These are phyloP conservation scores for Colletotrichum abscissum DNA, from an alignment of 2,329 filamentous ascomycete genomes.

Conservation along the genomic window DNA sequence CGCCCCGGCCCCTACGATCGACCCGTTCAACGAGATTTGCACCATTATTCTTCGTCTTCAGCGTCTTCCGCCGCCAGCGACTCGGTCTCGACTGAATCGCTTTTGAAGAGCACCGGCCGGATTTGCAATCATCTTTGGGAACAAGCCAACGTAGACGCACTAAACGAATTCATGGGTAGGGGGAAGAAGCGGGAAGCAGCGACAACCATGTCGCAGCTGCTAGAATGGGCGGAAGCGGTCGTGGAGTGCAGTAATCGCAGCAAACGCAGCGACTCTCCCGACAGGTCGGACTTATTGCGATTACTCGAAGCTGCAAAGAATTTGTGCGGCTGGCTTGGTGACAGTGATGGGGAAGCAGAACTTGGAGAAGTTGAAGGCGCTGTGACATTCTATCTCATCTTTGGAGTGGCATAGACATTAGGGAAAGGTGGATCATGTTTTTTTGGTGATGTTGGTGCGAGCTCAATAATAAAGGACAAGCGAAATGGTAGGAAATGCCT, in stretches of 20 bases:
- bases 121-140: slow-evolving; percentile 47
- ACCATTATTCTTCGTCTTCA: not conserved
- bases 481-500: not conserved
- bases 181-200: slow-evolving; percentile 40
- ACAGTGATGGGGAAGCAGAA: not conserved
- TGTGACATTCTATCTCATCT: not conserved
- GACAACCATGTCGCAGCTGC: slow-evolving; percentile 43
- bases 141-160: slow-evolving; percentile 43
- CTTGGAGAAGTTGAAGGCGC: not conserved
- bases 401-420: not conserved
- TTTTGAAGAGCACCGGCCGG: slow-evolving; percentile 43
- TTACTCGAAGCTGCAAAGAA: slow-evolving; percentile 39
- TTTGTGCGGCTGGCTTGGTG: slow-evolving; percentile 41
- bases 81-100: slow-evolving; percentile 37
- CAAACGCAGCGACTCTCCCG: not conserved
- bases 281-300: not conserved
- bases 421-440: not conserved
- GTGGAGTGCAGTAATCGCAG: slow-evolving; percentile 14
- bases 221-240: slow-evolving; percentile 45
- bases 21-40: not conserved
- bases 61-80: not conserved
- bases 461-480: not conserved
- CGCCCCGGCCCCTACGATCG: not conserved
- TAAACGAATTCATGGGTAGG: slow-evolving; percentile 40
- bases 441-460: not conserved